phyloP scores from a whole-genome alignment of 148 eudicot species.

The Silene latifolia region DNA sequence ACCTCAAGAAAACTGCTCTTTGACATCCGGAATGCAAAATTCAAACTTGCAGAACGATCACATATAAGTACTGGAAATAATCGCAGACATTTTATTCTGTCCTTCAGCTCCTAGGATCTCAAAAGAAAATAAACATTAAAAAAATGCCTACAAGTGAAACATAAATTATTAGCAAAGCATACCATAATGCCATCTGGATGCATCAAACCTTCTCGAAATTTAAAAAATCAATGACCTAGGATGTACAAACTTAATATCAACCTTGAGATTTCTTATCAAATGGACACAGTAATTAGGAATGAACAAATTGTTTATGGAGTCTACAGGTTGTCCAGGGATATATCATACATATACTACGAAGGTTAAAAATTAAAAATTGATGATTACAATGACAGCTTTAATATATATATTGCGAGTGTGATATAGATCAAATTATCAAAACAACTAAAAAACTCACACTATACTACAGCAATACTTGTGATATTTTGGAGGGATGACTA shows the following conservation, averaged over 20 bases:
- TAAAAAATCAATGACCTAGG: background rate
- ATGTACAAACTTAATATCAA: background rate
- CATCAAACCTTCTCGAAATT: background rate
- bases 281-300: background rate
- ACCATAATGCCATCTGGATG: background rate
- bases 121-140: background rate
- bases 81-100: conserved; percentile 45
- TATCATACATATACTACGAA: background rate
- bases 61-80: conserved; percentile 64
- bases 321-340: background rate
- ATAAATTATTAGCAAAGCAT: background rate
- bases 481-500: too few relatives aligned
- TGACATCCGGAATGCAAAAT: conserved; percentile 74
- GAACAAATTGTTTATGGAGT: background rate
- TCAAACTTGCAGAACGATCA: conserved; percentile 60
- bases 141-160: background rate
- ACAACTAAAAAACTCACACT: background rate
- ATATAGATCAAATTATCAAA: background rate
- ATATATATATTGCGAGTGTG: background rate
- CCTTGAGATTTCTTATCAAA: conserved; percentile 1
- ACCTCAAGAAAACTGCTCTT: conserved; percentile 68
- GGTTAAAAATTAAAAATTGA: too few relatives aligned
- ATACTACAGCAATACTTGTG: background rate
- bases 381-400: background rate
- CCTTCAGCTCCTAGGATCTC: conserved; percentile 46